Percentiles rank a stretch among this genome's conserved stretches.
Conservation (phyloP, 1,284 basidiomycete species). For the Puccinia polysora region DNA sequence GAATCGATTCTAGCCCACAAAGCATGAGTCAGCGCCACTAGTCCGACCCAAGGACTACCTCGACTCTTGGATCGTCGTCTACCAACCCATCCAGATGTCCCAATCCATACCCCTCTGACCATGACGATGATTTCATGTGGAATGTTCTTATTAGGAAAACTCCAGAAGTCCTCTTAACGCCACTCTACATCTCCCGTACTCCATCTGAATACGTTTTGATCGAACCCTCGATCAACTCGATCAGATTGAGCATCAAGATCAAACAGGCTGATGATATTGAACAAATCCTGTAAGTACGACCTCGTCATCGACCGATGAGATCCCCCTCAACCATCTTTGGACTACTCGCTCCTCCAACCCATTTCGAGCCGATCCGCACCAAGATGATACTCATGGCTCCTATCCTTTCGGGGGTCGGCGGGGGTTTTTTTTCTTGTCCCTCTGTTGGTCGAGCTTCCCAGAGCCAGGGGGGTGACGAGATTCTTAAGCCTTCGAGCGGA, state of each 20-base stretch:
- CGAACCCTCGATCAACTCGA: slow-evolving; percentile 93
- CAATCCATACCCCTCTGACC: no score
- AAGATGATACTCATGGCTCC: no score
- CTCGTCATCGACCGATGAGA: not conserved
- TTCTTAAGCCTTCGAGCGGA: slow-evolving; percentile 99
- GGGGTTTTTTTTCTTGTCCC: not conserved
- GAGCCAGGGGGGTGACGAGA: slow-evolving; percentile 84
- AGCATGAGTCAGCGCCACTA: no score
- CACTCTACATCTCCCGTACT: slow-evolving; percentile 88
- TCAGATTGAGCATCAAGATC: slow-evolving; percentile 92
- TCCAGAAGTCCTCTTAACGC: slow-evolving; percentile 87
- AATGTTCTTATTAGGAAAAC: slow-evolving; percentile 77
- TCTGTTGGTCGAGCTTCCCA: not conserved
- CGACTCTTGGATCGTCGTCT: no score
- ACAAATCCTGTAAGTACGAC: slow-evolving; percentile 73
- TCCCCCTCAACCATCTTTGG: no score
- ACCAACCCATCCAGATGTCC: no score
- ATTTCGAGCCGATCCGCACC: not conserved
- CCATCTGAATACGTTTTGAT: slow-evolving; percentile 95
- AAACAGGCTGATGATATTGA: slow-evolving; percentile 99
- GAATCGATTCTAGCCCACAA: no score
- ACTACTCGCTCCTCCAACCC: not conserved
- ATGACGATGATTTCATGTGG: no score
- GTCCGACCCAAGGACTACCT: no score
- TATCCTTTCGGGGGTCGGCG: no score